Base-by-base conservation (phyloP, 2,329 filamentous ascomycete genomes). In the Cladosporium cucumerinum region DNA sequence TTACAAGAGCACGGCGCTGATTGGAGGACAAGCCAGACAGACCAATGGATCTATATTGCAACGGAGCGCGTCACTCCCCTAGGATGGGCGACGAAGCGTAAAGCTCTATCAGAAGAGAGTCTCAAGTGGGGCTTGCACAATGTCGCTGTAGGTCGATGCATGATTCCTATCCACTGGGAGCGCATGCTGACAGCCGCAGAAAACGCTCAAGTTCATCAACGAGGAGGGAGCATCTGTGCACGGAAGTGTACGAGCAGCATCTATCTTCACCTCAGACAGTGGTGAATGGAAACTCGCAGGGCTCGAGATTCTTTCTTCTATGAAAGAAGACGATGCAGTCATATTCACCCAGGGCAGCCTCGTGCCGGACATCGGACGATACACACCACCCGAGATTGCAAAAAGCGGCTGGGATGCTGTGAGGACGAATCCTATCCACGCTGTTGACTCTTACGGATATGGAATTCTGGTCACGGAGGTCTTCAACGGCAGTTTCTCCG, bases 281-380 rank as follows among this genome's bases (percentile, higher is more conserved):
- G 95, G 95, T 65, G 95, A 99, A 79, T 99, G 95, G 95, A 98
- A 96, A 74, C 81, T 99, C 1, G 93, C 90, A 23, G 95, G 95
- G 0, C 96, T 99, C 71, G 95, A 99, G 70, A 86, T 97, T 5
- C 78, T 98, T 66, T 98, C 93, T 79, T 97, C 90, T 43, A 89
- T 98, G 80, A 98, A 97, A 73, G 95, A 98, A 65, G 93, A 98
- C 67, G 92, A 98, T 71, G 92, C 93, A 11, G 84, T 96, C 57
- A 93, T 99, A 73, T 97, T 96, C 75, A 95, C 87, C 59, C 96
- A 93, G 74, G 94, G 93, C 66, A 93, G 91, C 72, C 80, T 97
- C 18, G 86, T 97, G 5, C 94, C 94, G 5, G 93, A 97, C 73
- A 89, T 92, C 46, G 88, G 84, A 58, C 85, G 91, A 70, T 98